phyloP scores from a whole-genome alignment of 495 filamentous ascomycete genomes.

The Talaromyces proteolyticus region DNA sequence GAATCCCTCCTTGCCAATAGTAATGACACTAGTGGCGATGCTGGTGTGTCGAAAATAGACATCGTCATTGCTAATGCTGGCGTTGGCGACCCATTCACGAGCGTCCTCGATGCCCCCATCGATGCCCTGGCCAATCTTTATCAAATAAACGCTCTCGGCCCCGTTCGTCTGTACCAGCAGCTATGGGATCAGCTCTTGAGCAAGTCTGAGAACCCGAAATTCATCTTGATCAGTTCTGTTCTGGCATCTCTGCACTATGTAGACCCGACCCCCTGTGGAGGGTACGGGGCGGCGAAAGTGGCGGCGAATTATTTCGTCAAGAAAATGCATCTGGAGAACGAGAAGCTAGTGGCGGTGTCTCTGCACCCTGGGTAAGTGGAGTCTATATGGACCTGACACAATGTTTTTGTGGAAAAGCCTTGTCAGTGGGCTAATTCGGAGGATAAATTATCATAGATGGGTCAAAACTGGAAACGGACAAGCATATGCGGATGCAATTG shows the following conservation, averaged over 20 bases:
- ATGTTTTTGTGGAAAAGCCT: not conserved
- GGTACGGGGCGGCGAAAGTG: constrained; percentile 34
- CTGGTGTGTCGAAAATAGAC: constrained; percentile 31
- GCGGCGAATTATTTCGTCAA: constrained; percentile 29
- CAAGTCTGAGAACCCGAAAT: constrained; percentile 20
- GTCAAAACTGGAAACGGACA: constrained; percentile 6
- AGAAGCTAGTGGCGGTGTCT: constrained; percentile 20
- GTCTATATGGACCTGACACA: not conserved
- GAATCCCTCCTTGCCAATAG: constrained; percentile 23
- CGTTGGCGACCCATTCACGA: constrained; percentile 19
- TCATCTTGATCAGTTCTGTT: constrained; percentile 26
- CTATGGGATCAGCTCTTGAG: constrained; percentile 21
- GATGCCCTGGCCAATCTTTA: constrained; percentile 25
- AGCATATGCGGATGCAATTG: constrained; percentile 4
- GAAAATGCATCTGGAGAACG: constrained; percentile 32
- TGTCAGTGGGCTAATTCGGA: not conserved
- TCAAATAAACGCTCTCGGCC: constrained; percentile 33
- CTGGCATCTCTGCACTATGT: constrained; percentile 20
- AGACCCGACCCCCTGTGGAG: constrained; percentile 13
- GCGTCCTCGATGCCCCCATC: constrained; percentile 15
- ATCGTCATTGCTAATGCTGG: constrained; percentile 47
- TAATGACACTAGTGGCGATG: no score
- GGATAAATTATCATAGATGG: constrained; percentile 3
- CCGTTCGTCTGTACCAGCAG: constrained; percentile 29
- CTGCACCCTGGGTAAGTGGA: constrained; percentile 31